Conservation (phyloP, 495 filamentous ascomycete genomes). For the Daldinia caldariorum region DNA sequence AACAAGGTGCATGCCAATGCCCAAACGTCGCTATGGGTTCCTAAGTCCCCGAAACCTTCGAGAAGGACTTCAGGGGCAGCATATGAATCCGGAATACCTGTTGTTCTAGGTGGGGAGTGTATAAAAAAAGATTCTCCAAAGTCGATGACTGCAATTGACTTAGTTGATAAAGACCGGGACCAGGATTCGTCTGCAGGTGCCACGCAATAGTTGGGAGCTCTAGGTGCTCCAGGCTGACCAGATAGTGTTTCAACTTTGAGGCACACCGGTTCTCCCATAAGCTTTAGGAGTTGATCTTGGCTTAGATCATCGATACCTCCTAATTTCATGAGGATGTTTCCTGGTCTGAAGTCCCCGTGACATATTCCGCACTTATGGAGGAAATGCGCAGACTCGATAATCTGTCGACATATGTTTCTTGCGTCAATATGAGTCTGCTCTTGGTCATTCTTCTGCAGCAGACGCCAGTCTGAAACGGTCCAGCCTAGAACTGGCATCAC, state of each 20-base stretch:
- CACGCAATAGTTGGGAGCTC: slow-evolving; percentile 43
- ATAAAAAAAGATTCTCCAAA: slow-evolving; percentile 42
- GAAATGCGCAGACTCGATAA: slow-evolving; percentile 33
- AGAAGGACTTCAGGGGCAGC: slow-evolving; percentile 44
- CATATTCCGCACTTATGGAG: slow-evolving; percentile 40
- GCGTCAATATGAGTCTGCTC: neutral
- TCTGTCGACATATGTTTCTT: slow-evolving; percentile 43
- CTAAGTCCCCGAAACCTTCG: neutral
- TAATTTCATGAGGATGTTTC: slow-evolving; percentile 42
- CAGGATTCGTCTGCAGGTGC: neutral
- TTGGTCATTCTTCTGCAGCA: neutral
- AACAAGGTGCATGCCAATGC: slow-evolving; percentile 40
- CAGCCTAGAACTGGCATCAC: slow-evolving; percentile 41
- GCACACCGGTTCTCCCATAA: slow-evolving; percentile 18
- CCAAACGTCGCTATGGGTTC: slow-evolving; percentile 42
- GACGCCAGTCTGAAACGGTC: slow-evolving; percentile 8
- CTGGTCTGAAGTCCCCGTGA: slow-evolving; percentile 45
- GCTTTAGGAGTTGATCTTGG: slow-evolving; percentile 15
- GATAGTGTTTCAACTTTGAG: slow-evolving; percentile 5
- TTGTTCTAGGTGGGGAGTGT: slow-evolving; percentile 3
- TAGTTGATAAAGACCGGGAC: neutral
- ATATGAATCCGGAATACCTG: slow-evolving; percentile 32
- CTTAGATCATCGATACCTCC: slow-evolving; percentile 40
- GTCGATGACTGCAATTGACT: slow-evolving; percentile 41
- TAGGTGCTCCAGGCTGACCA: neutral